Base-by-base conservation (phyloP, 768 basidiomycete species). In the Agaricus bisporus region DNA sequence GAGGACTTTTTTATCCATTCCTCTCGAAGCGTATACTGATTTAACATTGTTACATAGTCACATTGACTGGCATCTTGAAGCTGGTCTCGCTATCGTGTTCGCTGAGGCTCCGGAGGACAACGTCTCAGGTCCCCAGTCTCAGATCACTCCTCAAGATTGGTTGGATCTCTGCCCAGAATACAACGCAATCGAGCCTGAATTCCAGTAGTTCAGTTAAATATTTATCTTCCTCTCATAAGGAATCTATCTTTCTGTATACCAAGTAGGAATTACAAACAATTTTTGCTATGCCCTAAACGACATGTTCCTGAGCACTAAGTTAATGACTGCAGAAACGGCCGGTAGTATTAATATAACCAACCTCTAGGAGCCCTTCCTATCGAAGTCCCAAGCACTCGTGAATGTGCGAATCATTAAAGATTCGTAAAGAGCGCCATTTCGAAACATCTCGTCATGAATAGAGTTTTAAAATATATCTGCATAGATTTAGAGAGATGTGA, bases 71-170 rank as follows among this genome's bases (percentile, higher is more conserved):
- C 71, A 73, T 59, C 60, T 73, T 14, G 68, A 48, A 39, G 66
- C 67, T 28, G 71, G 73, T 25, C 63, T 74, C 26, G 70, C 73
- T 9, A 60, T 71, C 17, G 67, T 73, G 5, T 69, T 75, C 36
- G 70, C 70, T 15, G 71, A 73, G 55, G 68, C 60, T 5, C 56
- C 65, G 5, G 55, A 56, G 3, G 55, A 56, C 45, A 60, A 55
- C 22, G 52, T 59, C 9, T 55, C 53, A 5, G 64, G 63, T 26
- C 42, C 60, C 45, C 59, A 58, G 2, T 51, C 57, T 38, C 64
- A 63, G n/a, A n/a, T 62, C 63, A 49, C 49, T 57, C 56, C 32
- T 10, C 47, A 51, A 32, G 49, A 60, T 11, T 67, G 68, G 66
- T 59, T 64, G 29, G 44, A 64, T 22, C 62, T 69, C 17, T 69